phyloP scores from a whole-genome alignment of 2,329 filamentous ascomycete genomes.

The Talaromyces sp. region DNA sequence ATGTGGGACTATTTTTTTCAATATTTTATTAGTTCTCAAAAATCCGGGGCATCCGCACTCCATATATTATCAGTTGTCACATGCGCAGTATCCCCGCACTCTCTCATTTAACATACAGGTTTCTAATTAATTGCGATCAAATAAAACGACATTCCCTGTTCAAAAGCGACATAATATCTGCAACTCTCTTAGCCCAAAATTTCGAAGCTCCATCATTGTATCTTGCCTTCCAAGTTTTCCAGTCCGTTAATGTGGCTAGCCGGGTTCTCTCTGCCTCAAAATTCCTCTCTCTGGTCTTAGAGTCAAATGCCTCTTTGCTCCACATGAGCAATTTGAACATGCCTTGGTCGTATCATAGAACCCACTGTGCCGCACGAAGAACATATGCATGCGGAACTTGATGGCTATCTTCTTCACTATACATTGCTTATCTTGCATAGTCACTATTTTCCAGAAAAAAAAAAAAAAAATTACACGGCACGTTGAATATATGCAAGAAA shows the following conservation, averaged over 20 bases:
- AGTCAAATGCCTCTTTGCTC: neutral
- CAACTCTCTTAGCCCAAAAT: neutral
- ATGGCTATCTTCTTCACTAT: neutral
- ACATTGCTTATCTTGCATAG: neutral
- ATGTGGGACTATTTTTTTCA: too few species aligned
- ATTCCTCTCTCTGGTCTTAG: neutral
- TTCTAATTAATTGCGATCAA: neutral
- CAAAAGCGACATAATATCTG: neutral
- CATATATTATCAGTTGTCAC: too few species aligned
- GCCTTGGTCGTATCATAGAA: neutral
- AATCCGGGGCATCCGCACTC: too few species aligned
- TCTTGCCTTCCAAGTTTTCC: neutral
- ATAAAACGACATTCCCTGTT: neutral
- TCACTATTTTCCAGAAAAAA: neutral
- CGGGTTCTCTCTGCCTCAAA: neutral
- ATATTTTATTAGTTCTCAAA: too few species aligned
- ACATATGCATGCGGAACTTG: neutral
- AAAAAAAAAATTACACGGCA: neutral
- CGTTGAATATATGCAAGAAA: neutral
- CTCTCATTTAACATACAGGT: too few species aligned
- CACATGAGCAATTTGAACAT: neutral
- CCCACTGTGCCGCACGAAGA: neutral
- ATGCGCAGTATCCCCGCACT: too few species aligned
- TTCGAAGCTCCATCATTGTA: neutral
- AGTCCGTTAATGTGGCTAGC: neutral